Percentiles rank a stretch among this genome's conserved stretches.
Evolutionary conservation across 1,139 yeast genomes (phyloP).

Genomic region (Pichia norvegensis): DNA sequence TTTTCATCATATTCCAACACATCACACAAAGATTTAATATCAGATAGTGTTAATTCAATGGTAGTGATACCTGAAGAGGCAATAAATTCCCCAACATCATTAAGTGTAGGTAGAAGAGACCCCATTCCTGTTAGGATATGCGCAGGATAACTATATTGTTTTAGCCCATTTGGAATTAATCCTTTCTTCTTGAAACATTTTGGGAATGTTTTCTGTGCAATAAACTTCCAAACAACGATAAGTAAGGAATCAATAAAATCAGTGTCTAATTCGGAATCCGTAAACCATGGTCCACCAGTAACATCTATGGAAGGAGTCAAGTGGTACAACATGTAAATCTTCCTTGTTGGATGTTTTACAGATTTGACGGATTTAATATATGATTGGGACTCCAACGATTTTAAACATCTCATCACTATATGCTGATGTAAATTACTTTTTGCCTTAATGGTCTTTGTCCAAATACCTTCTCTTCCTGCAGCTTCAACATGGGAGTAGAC

Average conservation of each 20-base stretch:
- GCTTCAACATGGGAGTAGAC: slow-evolving; percentile 88
- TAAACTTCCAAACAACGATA: slow-evolving; percentile 81
- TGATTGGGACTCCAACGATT: slow-evolving; percentile 73
- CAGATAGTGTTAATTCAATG: slow-evolving; percentile 67
- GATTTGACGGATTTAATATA: slow-evolving; percentile 85
- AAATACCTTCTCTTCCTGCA: slow-evolving; percentile 88
- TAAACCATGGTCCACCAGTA: slow-evolving; percentile 99
- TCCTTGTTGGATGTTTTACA: slow-evolving; percentile 93
- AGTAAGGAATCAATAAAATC: slow-evolving; percentile 83
- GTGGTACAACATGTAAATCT: slow-evolving; percentile 89
- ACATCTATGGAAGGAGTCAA: slow-evolving; percentile 91
- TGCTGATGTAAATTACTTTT: slow-evolving; percentile 90
- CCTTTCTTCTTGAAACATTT: slow-evolving; percentile 41
- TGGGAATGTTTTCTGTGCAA: slow-evolving; percentile 71
- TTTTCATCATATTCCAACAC: slow-evolving; percentile 84
- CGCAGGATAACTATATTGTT: slow-evolving; percentile 24
- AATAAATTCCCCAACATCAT: slow-evolving; percentile 70
- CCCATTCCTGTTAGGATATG: slow-evolving; percentile 35
- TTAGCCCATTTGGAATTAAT: slow-evolving; percentile 17
- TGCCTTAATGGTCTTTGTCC: slow-evolving; percentile 92
- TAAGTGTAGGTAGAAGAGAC: slow-evolving; percentile 50
- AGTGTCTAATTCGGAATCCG: slow-evolving; percentile 89
- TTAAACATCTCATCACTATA: slow-evolving; percentile 78
- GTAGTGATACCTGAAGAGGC: slow-evolving; percentile 68
- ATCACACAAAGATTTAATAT: slow-evolving; percentile 77